These are phyloP conservation scores for Paramecium sexaurelia DNA, from an alignment of 73 alveolate species.

Conservation along the genomic window DNA sequence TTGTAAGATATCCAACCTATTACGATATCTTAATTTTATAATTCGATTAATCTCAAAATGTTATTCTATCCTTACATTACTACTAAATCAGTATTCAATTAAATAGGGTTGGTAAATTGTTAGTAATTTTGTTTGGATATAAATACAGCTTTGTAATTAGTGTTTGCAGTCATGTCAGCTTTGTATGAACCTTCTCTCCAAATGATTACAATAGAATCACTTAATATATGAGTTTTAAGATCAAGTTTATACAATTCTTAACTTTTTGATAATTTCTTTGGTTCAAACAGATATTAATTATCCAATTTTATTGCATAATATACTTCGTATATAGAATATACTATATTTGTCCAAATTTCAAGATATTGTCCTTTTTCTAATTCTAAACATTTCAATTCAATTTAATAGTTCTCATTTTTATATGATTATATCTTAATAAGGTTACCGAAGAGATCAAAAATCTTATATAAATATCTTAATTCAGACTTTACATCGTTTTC, in stretches of 20 bases:
- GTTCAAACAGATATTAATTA: not conserved
- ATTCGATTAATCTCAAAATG: not conserved
- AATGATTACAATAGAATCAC: not conserved
- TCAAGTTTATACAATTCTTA: not conserved
- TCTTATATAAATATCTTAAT: not conserved
- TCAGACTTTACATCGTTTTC: not conserved
- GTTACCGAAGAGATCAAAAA: not conserved
- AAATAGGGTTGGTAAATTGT: not conserved
- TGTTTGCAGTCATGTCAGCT: not conserved
- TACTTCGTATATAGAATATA: not conserved
- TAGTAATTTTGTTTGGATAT: not conserved
- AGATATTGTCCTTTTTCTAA: not conserved
- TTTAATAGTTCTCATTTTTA: not conserved
- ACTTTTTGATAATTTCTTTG: not conserved
- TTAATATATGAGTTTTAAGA: not conserved
- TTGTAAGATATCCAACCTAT: not conserved
- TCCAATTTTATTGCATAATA: not conserved
- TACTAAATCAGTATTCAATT: not conserved
- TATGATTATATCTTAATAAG: not conserved
- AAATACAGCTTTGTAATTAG: not conserved
- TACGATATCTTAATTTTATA: not conserved
- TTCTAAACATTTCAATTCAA: not conserved
- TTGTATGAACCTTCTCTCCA: constrained; percentile 7
- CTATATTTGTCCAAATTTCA: not conserved
- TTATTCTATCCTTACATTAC: not conserved